phyloP scores from a whole-genome alignment of 345 rosid species.

The Arabidopsis suecica region DNA sequence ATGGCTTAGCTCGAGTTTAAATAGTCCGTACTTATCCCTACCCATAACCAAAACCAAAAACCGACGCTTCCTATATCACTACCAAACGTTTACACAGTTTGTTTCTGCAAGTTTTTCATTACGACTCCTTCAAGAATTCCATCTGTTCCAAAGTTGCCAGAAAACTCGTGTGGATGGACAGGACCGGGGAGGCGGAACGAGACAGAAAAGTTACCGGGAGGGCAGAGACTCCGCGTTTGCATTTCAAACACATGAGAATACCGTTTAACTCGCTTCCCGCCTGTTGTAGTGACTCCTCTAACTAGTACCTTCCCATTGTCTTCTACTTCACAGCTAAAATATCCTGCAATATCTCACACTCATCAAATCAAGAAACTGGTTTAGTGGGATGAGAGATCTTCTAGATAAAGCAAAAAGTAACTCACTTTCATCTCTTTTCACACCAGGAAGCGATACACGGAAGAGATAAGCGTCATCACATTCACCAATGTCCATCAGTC shows the following conservation, averaged over 20 bases:
- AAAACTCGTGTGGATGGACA: slow-evolving; percentile 54
- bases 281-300: slow-evolving; percentile 72
- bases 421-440: slow-evolving; percentile 66
- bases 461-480: slow-evolving; percentile 62
- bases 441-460: slow-evolving; percentile 72
- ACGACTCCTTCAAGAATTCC: slow-evolving; percentile 66
- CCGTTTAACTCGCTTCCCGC: slow-evolving; percentile 55
- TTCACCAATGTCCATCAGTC: slow-evolving; percentile 66
- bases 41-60: background rate
- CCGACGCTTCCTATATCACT: background rate
- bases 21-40: background rate
- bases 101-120: slow-evolving; percentile 46
- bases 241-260: slow-evolving; percentile 56
- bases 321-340: slow-evolving; percentile 61
- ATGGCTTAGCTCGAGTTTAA: background rate
- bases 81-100: background rate
- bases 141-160: slow-evolving; percentile 56
- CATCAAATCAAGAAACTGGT: background rate
- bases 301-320: slow-evolving; percentile 57
- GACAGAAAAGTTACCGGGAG: slow-evolving; percentile 61
- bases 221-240: slow-evolving; percentile 63
- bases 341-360: slow-evolving; percentile 43
- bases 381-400: background rate
- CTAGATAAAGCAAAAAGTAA: background rate
- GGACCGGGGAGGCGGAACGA: slow-evolving; percentile 68